phyloP scores from a whole-genome alignment of 345 rosid genomes.

The Eucalyptus sideroxylon region DNA sequence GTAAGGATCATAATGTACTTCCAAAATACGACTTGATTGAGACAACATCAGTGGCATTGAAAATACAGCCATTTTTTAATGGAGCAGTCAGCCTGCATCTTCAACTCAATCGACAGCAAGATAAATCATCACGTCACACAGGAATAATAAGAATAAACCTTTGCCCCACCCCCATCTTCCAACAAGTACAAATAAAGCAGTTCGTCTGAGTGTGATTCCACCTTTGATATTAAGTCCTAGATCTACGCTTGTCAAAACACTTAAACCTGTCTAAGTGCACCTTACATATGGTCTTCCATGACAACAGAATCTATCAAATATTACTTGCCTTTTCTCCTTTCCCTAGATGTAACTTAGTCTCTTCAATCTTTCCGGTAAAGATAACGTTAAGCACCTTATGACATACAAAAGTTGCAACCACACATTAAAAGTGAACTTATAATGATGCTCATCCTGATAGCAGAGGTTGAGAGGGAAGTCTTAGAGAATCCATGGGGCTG shows the following conservation, averaged over 20 bases:
- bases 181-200: background rate
- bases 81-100: background rate
- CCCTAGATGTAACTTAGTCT: background rate
- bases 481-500: background rate
- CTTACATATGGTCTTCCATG: background rate
- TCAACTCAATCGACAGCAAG: background rate
- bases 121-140: background rate
- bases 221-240: background rate
- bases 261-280: background rate
- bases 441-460: background rate
- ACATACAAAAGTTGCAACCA: background rate
- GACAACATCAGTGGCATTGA: background rate
- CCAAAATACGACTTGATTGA: background rate
- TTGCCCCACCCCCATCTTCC: background rate
- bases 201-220: background rate
- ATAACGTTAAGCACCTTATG: background rate
- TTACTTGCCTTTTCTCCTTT: background rate
- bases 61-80: background rate
- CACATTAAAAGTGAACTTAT: background rate
- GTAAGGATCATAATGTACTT: background rate
- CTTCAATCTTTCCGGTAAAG: background rate
- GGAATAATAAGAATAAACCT: background rate
- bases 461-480: background rate
- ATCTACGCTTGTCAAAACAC: background rate
- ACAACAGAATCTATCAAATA: background rate